Evolutionary conservation across 768 basidiomycete species (phyloP).

Genomic region (Lentinula sp.): DNA sequence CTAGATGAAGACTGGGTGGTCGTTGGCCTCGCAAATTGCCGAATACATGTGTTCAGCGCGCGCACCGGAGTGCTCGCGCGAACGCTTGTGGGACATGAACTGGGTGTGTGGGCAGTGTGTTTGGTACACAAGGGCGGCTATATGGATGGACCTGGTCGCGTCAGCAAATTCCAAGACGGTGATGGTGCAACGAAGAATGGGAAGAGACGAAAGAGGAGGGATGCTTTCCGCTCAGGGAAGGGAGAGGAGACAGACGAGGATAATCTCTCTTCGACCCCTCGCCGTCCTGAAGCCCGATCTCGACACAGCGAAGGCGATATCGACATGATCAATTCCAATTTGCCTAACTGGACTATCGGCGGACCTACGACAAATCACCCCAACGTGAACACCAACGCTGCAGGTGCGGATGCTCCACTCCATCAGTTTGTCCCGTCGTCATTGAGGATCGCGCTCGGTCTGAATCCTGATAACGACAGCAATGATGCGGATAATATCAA

Average conservation of each 20-base stretch:
- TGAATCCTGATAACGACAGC: constrained; percentile 16
- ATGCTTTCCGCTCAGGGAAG: background rate
- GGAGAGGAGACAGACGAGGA: background rate
- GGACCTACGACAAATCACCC: background rate
- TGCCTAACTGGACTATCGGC: background rate
- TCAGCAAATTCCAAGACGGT: background rate
- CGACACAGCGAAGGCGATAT: constrained; percentile 1
- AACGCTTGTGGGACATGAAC: constrained; percentile 78
- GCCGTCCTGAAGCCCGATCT: background rate
- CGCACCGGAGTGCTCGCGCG: constrained; percentile 68
- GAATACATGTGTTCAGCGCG: constrained; percentile 82
- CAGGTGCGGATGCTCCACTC: constrained; percentile 2
- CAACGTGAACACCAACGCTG: background rate
- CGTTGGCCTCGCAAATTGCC: constrained; percentile 80
- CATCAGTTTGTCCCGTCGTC: constrained; percentile 27
- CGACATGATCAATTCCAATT: background rate
- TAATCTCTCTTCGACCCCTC: background rate
- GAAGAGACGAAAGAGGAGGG: constrained; percentile 4
- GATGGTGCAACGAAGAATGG: background rate
- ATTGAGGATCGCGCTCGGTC: constrained; percentile 46
- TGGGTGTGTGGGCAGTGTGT: constrained; percentile 90
- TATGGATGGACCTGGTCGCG: constrained; percentile 17
- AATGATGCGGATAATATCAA: constrained; percentile 7
- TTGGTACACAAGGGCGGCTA: constrained; percentile 65
- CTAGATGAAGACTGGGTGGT: constrained; percentile 82